Conservation (phyloP, 2,329 filamentous ascomycete genomes). For the Fusarium sp. region DNA sequence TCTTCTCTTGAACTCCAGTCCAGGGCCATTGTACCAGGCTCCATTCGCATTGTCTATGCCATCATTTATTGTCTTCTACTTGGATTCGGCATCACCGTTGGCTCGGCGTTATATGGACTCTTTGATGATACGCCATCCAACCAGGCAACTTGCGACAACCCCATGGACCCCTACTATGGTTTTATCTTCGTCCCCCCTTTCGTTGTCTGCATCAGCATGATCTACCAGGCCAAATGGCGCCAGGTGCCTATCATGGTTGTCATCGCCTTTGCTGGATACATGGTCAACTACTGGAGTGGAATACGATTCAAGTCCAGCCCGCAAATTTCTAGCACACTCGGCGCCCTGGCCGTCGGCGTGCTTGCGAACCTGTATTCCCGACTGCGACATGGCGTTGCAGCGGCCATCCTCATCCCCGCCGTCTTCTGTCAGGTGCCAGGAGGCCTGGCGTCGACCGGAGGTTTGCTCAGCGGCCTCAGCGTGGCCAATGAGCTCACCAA, state of each 20-base stretch:
- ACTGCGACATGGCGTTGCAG: slow-evolving; percentile 63
- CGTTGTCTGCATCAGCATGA: slow-evolving; percentile 77
- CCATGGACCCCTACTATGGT: slow-evolving; percentile 59
- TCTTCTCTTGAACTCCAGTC: slow-evolving; percentile 74
- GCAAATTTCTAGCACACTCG: slow-evolving; percentile 81
- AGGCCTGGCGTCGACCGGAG: slow-evolving; percentile 60
- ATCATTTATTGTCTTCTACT: slow-evolving; percentile 80
- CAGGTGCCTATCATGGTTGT: slow-evolving; percentile 82
- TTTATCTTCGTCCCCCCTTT: slow-evolving; percentile 83
- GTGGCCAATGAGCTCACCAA: slow-evolving; percentile 60
- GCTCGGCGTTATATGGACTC: slow-evolving; percentile 72
- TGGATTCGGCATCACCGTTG: slow-evolving; percentile 78
- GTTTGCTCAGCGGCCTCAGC: slow-evolving; percentile 58
- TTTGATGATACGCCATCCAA: slow-evolving; percentile 67
- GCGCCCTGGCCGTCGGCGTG: slow-evolving; percentile 81
- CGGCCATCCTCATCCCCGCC: slow-evolving; percentile 60
- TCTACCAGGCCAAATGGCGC: slow-evolving; percentile 86
- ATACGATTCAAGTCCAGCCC: slow-evolving; percentile 75
- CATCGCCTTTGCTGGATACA: slow-evolving; percentile 79
- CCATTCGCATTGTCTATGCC: slow-evolving; percentile 79
- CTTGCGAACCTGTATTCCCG: slow-evolving; percentile 83
- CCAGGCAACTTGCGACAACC: slow-evolving; percentile 55
- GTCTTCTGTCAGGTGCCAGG: slow-evolving; percentile 64
- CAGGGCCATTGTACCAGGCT: slow-evolving; percentile 76
- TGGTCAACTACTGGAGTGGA: slow-evolving; percentile 80